These are phyloP conservation scores for Globisporangium lucens DNA, from an alignment of 352 stramenopile genomes.

Conservation along the genomic window DNA sequence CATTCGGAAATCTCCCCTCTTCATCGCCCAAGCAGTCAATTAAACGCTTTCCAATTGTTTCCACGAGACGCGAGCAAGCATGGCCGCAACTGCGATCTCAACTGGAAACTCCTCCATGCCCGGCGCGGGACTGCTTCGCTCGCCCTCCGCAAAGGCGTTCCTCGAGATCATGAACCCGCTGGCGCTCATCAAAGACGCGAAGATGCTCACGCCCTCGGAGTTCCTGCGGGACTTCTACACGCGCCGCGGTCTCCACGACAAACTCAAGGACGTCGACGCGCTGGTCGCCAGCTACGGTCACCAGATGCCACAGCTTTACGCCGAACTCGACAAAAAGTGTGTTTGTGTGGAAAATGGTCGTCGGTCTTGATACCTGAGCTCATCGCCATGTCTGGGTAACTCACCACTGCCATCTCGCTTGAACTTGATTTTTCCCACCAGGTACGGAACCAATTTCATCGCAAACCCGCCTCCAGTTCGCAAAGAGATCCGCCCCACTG, in stretches of 20 bases:
- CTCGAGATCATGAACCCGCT: conserved; percentile 56
- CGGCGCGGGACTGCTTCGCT: neutral
- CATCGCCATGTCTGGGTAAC: neutral
- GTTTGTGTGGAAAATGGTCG: neutral
- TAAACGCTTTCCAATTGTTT: no score
- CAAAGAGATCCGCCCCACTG: conserved; percentile 28
- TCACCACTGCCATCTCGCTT: neutral
- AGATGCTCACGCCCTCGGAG: conserved; percentile 48
- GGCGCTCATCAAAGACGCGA: conserved; percentile 46
- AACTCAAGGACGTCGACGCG: conserved; percentile 66
- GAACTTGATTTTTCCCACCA: conserved; percentile 15
- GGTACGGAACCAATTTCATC: conserved; percentile 61
- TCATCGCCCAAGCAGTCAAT: neutral
- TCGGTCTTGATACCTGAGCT: neutral
- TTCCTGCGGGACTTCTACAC: conserved; percentile 81
- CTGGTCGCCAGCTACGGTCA: conserved; percentile 51
- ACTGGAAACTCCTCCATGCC: conserved; percentile 8
- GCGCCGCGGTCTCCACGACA: conserved; percentile 50
- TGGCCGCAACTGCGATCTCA: conserved; percentile 14
- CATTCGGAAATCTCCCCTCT: neutral
- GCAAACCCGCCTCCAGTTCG: conserved; percentile 46
- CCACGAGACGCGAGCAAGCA: conserved; percentile 1
- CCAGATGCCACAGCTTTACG: conserved; percentile 54
- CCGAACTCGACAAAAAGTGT: conserved; percentile 70
- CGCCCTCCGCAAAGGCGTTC: conserved; percentile 30